phyloP scores from a whole-genome alignment of 208 protist species.

The Acanthamoeba royreba region DNA sequence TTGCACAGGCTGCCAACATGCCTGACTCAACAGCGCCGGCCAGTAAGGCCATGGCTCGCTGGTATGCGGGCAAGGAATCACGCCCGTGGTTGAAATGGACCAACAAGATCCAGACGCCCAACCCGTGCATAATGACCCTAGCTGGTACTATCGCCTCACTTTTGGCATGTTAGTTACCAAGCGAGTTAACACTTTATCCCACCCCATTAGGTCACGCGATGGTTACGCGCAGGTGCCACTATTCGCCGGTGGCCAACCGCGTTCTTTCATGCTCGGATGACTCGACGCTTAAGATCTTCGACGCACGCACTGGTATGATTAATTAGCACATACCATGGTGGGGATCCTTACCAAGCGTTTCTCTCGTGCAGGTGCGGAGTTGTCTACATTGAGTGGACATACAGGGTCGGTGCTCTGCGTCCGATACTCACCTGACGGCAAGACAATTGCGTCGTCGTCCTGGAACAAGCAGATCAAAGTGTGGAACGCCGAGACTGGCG shows the following conservation, averaged over 20 bases:
- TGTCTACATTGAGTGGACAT: background rate
- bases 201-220: conserved; percentile 12
- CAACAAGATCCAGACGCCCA: conserved; percentile 59
- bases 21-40: conserved; percentile 39
- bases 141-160: background rate
- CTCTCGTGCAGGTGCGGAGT: background rate
- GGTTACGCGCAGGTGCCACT: conserved; percentile 4
- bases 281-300: background rate
- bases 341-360: no score
- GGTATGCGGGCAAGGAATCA: conserved; percentile 6
- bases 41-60: conserved; percentile 43
- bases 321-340: background rate
- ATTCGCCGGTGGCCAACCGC: background rate
- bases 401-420: conserved; percentile 20
- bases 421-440: conserved; percentile 60
- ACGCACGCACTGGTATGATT: background rate
- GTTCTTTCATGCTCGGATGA: conserved; percentile 17
- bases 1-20: conserved; percentile 70
- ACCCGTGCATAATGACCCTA: conserved; percentile 58
- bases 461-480: conserved; percentile 56
- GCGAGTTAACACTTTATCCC: background rate
- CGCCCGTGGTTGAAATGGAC: conserved; percentile 60
- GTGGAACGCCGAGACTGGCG: background rate
- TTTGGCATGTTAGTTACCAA: background rate
- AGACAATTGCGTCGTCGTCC: conserved; percentile 49